phyloP scores from a whole-genome alignment of 1,284 basidiomycete genomes.

The Phenoliferia sp. region DNA sequence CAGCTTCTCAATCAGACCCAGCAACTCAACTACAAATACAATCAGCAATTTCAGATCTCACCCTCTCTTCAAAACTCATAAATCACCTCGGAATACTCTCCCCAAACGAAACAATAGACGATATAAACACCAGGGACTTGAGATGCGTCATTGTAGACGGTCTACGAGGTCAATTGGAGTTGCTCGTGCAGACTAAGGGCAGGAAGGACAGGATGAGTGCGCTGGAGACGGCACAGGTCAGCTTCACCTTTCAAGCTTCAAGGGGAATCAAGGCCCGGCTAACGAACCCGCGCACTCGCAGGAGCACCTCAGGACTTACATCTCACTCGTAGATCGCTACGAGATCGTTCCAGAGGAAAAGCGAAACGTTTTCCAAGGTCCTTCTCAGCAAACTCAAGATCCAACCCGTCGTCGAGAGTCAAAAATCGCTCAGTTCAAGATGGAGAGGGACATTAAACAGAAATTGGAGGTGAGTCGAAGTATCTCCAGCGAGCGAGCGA shows the following conservation, averaged over 20 bases:
- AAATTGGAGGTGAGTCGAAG: constrained; percentile 63
- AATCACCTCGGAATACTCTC: constrained; percentile 67
- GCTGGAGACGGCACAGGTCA: constrained; percentile 59
- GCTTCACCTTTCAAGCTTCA: constrained; percentile 34
- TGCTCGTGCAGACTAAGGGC: constrained; percentile 56
- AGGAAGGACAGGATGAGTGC: constrained; percentile 60
- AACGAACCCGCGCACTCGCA: too few species aligned
- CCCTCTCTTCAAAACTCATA: constrained; percentile 37
- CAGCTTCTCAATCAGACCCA: constrained; percentile 17
- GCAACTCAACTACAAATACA: constrained; percentile 17
- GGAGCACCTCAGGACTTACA: constrained; percentile 55
- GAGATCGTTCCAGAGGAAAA: constrained; percentile 62
- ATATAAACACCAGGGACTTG: constrained; percentile 74
- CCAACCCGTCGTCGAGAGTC: constrained; percentile 66
- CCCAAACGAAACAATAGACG: constrained; percentile 75
- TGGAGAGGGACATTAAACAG: constrained; percentile 69
- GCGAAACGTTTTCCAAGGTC: constrained; percentile 12
- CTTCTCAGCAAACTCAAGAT: constrained; percentile 45
- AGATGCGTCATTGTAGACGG: constrained; percentile 74
- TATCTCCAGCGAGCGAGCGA: too few species aligned
- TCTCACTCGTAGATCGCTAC: constrained; percentile 59
- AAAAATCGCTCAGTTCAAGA: constrained; percentile 81
- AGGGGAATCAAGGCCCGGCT: too few species aligned
- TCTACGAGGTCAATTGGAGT: constrained; percentile 65
- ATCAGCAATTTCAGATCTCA: constrained; percentile 29